Evolutionary conservation across 306 rosid species (phyloP).

Genomic region (Vigna angularis): DNA sequence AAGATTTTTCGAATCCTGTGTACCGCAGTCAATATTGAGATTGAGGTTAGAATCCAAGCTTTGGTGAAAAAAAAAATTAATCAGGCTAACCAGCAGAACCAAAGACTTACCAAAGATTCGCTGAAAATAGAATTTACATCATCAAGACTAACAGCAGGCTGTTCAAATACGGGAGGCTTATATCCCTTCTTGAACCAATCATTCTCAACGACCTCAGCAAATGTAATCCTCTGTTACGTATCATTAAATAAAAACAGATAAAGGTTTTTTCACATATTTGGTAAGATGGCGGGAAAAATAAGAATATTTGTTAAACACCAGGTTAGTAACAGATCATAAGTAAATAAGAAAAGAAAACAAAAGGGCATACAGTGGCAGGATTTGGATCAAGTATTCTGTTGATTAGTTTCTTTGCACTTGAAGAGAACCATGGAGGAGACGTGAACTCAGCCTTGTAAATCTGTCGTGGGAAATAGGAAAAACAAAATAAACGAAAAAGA

Average conservation of each 20-base stretch:
- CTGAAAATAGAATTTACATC: constrained; percentile 77
- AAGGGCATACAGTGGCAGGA: constrained; percentile 73
- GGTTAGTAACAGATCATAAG: constrained; percentile 10
- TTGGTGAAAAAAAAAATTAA: constrained; percentile 15
- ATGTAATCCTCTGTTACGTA: constrained; percentile 80
- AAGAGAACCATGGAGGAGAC: constrained; percentile 92
- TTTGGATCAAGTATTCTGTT: constrained; percentile 90
- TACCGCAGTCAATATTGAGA: constrained; percentile 31
- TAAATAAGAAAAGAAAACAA: constrained; percentile 6
- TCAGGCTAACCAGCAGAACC: constrained; percentile 22
- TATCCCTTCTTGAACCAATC: constrained; percentile 99
- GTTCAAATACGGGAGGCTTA: constrained; percentile 80
- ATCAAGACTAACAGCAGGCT: constrained; percentile 71
- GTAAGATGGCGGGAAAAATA: not conserved
- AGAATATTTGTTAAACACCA: constrained; percentile 26
- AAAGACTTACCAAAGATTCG: constrained; percentile 65
- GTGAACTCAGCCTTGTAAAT: constrained; percentile 90
- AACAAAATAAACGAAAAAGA: constrained; percentile 5
- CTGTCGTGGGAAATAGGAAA: constrained; percentile 46
- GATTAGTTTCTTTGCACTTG: constrained; percentile 86
- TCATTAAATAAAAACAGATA: constrained; percentile 35
- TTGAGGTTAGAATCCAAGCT: constrained; percentile 36
- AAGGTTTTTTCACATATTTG: constrained; percentile 33
- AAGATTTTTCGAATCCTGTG: constrained; percentile 70
- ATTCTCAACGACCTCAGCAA: constrained; percentile 82